Evolutionary conservation across 2,329 filamentous ascomycete genomes (phyloP).

Genomic region (Colletotrichum cordylinicola): DNA sequence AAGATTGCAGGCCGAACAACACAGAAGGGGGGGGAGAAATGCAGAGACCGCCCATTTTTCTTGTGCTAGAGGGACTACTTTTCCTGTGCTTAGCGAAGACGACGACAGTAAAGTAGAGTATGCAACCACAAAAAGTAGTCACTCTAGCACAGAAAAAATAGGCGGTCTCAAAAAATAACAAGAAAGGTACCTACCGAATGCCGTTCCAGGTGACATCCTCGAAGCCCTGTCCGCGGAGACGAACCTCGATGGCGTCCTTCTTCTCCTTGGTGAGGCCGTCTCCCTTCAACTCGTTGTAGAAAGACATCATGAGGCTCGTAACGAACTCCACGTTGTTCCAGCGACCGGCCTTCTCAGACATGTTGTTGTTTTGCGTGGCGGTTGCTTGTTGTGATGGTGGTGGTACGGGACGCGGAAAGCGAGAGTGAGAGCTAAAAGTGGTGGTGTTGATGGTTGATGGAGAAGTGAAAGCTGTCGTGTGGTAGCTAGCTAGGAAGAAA

Average conservation of each 20-base stretch:
- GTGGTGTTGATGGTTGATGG: background rate
- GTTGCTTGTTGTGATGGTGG: background rate
- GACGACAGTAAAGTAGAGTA: background rate
- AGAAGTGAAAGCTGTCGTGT: background rate
- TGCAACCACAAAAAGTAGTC: background rate
- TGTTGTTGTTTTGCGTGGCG: background rate
- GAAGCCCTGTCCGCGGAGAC: background rate
- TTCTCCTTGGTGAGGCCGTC: background rate
- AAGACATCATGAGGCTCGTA: background rate
- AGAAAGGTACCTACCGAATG: background rate
- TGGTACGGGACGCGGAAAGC: background rate
- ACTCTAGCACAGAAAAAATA: background rate
- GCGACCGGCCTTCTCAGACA: background rate
- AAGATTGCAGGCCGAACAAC: too few species aligned
- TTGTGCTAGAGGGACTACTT: too few species aligned
- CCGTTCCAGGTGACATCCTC: background rate
- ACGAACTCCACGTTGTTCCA: background rate
- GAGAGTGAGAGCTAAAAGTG: background rate
- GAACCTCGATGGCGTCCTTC: background rate
- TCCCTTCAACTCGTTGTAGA: background rate
- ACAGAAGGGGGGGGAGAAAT: too few species aligned
- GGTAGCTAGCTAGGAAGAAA: background rate
- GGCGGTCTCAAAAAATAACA: background rate
- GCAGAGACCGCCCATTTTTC: too few species aligned
- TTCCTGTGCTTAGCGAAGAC: too few species aligned